Evolutionary conservation across 805 yeast species (phyloP), one percentile per base, ranked within the genome.

Genomic region (Saitoella complicata): DNA sequence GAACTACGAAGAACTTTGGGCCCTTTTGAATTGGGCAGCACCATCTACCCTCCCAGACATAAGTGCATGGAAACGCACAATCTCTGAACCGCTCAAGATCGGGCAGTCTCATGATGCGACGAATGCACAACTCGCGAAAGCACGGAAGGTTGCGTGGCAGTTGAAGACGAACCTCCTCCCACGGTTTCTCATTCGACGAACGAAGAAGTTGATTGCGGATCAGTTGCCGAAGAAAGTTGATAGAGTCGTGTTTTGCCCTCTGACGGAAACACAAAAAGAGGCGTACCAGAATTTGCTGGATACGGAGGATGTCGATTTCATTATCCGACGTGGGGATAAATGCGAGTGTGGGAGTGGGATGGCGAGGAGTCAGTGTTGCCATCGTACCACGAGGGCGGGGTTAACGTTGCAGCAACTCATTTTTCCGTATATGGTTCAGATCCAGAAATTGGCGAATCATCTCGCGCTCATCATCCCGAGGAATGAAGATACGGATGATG

Each of bases 221-320:
- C 51, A 49, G 33, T 42, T 49, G 12, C 51, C 51, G 4, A 41
- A 41, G 35, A 49, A 49, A 29, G 42, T 46, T 3, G 51, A 49
- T 39, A 10, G 46, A 35, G 38, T 46, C 9, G 49, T 49, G 9
- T 49, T 49, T 37, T 49, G 51, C 37, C 38, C 44, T 9, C 13
- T 49, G 8, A 38, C 49, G 6, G 6, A 29, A 7, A 42, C 46
- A 5, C 51, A 49, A 31, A 12, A 36, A 31, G 44, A 46, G 30
- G 51, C 49, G 10, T 49, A 49, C 29, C 30, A 32, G n/a, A 49
- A 49, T 21, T 46, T 44, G 29, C 32, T 45, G 32, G 30, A 32
- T 8, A 12, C 43, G 6, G 42, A 42, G n/a, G 47, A 47, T 32
- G 38, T 9, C 13, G 8, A 32, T 29, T 32, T 13, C 12, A 9